Base-by-base conservation (phyloP, 495 filamentous ascomycete species). In the Aspergillus wentii region DNA sequence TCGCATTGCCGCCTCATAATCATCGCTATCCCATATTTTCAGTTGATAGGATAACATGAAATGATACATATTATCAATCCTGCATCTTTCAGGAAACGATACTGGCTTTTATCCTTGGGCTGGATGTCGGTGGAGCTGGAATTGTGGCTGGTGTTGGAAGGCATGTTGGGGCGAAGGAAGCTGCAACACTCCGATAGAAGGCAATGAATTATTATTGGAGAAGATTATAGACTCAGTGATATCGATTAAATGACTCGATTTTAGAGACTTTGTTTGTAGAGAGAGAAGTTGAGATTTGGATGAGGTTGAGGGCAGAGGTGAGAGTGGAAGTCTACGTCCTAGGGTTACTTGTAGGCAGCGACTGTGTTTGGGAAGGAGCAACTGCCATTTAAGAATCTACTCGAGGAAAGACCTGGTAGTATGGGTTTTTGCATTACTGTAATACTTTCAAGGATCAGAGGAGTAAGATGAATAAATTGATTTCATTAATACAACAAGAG, bases 91-190 rank as follows among this genome's bases (percentile, higher is more conserved):
- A 43, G 3, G 17, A 29, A 21, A 6, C 26, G 14, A 13, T 30
- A 17, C 2, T 43, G 11, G 25, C 33, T 43, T 19, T 32, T 42
- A 10, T 46, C 19, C n/a, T 36, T 22, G 22, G 46, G 30, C 7
- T 22, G 30, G 18, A 46, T 31, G 34, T 19, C n/a, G 35, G 42
- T n/a, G 4, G 28, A 9, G n/a, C 16, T 22, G 16, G 35, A 31
- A 8, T 25, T 25, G 10, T 25, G 22, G 10, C 22, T 25, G 22
- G 22, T 25, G n/a, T n/a, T n/a, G n/a, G n/a, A n/a, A n/a, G n/a
- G 6, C 6, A 25, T 25, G 22, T 6, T 25, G 10, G 22, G 10
- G 10, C 5, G 22, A 6, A 25, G 22, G 22, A 25, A 25, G 22
- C 10, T 25, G 5, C 10, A 25, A 25, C 6, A 10, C 10, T 25